Evolutionary conservation across 2,329 filamentous ascomycete genomes (phyloP).

Genomic region (Microcera coccophila): DNA sequence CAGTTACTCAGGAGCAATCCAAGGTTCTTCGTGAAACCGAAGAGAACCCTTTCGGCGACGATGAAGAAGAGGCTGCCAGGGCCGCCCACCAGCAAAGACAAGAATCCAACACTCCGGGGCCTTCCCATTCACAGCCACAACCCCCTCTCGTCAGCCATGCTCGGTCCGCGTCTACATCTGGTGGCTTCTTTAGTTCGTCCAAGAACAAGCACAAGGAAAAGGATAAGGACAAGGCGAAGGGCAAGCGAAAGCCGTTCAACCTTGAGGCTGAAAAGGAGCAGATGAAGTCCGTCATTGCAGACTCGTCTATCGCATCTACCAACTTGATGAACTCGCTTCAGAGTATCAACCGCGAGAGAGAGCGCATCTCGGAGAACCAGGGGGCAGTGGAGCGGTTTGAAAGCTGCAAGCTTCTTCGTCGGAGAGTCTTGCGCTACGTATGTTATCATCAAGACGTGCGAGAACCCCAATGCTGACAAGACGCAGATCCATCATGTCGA

Average conservation of each 20-base stretch:
- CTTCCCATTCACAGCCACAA: conserved; percentile 14
- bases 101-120: conserved; percentile 18
- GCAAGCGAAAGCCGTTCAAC: conserved; percentile 67
- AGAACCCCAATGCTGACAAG: conserved; percentile 5
- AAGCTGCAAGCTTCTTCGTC: conserved; percentile 76
- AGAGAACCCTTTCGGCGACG: conserved; percentile 65
- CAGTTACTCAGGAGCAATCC: conserved; percentile 71
- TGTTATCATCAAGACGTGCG: conserved; percentile 22
- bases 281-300: conserved; percentile 85
- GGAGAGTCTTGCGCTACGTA: conserved; percentile 81
- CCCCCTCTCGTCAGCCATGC: conserved; percentile 20
- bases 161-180: conserved; percentile 38
- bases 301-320: conserved; percentile 83
- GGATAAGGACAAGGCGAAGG: conserved; percentile 52
- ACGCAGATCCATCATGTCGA: conserved; percentile 79
- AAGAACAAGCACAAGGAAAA: conserved; percentile 54
- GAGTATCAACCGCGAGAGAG: conserved; percentile 82
- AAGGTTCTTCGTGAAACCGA: conserved; percentile 80
- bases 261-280: conserved; percentile 82
- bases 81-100: conserved; percentile 29
- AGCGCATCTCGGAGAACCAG: conserved; percentile 81
- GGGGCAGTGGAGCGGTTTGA: conserved; percentile 76
- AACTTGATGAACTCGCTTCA: conserved; percentile 85
- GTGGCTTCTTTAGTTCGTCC: conserved; percentile 39
- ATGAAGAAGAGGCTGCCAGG: conserved; percentile 54